These are phyloP conservation scores for Myxozyma kluyveri DNA, from an alignment of 805 yeast species.

Conservation along the genomic window DNA sequence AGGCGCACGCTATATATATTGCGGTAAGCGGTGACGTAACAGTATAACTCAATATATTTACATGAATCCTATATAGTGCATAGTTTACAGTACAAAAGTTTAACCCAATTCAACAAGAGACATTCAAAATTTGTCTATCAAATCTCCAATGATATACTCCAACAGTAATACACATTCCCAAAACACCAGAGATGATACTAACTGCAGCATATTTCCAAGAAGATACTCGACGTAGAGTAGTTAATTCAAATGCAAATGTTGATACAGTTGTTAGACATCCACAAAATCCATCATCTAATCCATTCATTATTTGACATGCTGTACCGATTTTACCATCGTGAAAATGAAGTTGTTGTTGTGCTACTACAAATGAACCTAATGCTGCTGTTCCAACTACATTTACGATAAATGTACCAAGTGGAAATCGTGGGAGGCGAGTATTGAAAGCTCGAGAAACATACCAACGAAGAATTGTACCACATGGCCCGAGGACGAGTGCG, in stretches of 20 bases:
- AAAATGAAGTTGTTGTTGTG: constrained; percentile 2
- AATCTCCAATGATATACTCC: constrained; percentile 22
- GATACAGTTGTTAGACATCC: constrained; percentile 32
- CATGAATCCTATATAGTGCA: too few relatives aligned
- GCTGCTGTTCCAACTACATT: constrained; percentile 30
- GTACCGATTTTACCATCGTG: neutral
- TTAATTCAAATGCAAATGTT: constrained; percentile 30
- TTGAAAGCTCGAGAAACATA: constrained; percentile 24
- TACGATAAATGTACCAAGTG: constrained; percentile 32
- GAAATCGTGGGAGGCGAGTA: constrained; percentile 20
- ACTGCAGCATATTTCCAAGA: constrained; percentile 22
- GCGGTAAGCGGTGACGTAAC: too few relatives aligned
- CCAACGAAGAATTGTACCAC: constrained; percentile 30
- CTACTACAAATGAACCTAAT: constrained; percentile 8
- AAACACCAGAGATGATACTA: constrained; percentile 16
- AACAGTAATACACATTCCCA: constrained; percentile 15
- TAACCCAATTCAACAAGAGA: too few relatives aligned
- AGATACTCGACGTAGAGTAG: constrained; percentile 11
- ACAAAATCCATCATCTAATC: constrained; percentile 31
- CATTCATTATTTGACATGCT: constrained; percentile 27
- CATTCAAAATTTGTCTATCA: too few relatives aligned
- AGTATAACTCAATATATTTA: too few relatives aligned
- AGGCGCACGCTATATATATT: too few relatives aligned
- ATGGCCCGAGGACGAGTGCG: constrained; percentile 29
- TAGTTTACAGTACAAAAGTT: too few relatives aligned